Conservation (phyloP, 345 rosid genomes). For the Bruguiera sexangula region DNA sequence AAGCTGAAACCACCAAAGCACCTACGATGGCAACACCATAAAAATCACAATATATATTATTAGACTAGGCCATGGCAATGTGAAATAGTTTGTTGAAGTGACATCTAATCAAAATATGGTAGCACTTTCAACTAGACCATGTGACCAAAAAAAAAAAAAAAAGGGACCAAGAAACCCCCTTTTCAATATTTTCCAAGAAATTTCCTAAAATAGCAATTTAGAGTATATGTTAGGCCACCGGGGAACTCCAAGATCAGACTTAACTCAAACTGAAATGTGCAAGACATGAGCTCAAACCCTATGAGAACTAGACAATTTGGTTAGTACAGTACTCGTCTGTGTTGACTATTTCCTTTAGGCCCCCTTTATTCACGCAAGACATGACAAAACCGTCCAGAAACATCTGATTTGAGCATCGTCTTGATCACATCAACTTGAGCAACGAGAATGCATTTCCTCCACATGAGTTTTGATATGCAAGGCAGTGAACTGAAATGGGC, state of each 20-base stretch:
- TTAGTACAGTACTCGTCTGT: background rate
- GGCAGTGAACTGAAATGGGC: background rate
- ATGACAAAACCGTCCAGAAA: background rate
- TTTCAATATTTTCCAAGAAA: background rate
- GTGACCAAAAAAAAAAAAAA: background rate
- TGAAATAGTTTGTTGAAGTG: background rate
- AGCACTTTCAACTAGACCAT: background rate
- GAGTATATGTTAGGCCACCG: background rate
- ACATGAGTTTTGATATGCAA: background rate
- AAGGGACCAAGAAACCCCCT: background rate
- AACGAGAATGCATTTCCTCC: background rate
- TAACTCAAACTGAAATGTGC: too few species aligned
- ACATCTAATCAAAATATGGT: background rate
- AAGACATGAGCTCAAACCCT: too few species aligned
- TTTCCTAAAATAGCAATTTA: background rate
- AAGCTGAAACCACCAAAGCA: too few species aligned
- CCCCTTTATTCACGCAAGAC: background rate
- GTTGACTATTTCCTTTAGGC: background rate
- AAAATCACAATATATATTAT: background rate
- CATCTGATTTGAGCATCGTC: background rate
- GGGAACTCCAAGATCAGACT: constrained; percentile 1
- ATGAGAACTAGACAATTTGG: too few species aligned
- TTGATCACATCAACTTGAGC: background rate
- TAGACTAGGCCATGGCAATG: background rate
- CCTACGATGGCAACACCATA: background rate